Conservation (phyloP, 306 rosid species). For the Carpinus fangiana region DNA sequence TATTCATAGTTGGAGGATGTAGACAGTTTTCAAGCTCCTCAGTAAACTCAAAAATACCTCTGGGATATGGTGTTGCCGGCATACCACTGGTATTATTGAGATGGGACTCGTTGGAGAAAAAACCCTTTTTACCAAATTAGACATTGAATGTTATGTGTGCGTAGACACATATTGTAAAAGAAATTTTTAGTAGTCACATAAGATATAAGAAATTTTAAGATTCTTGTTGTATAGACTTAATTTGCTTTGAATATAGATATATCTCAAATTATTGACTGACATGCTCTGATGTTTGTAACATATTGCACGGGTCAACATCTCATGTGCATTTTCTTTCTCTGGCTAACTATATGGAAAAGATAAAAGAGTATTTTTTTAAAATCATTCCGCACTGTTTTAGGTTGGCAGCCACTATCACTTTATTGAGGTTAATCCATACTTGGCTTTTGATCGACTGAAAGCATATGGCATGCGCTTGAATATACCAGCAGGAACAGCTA, state of each 20-base stretch:
- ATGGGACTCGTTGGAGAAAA: background rate
- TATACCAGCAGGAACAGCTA: slow-evolving; percentile 84
- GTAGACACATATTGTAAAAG: background rate
- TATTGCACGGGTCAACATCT: slow-evolving; percentile 13
- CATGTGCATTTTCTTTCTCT: background rate
- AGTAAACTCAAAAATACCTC: slow-evolving; percentile 5
- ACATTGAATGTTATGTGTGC: background rate
- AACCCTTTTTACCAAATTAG: background rate
- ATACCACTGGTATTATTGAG: background rate
- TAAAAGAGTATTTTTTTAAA: slow-evolving; percentile 10
- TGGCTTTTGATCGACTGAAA: slow-evolving; percentile 77
- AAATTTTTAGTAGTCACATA: background rate
- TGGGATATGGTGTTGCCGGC: slow-evolving; percentile 1
- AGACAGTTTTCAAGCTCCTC: slow-evolving; percentile 4
- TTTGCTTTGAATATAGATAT: slow-evolving; percentile 10
- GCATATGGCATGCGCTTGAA: slow-evolving; percentile 88
- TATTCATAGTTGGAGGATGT: slow-evolving; percentile 8
- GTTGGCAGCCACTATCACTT: slow-evolving; percentile 98
- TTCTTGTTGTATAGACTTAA: slow-evolving; percentile 7
- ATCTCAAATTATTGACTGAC: slow-evolving; percentile 16
- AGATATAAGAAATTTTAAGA: background rate
- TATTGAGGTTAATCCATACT: slow-evolving; percentile 75
- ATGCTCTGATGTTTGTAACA: slow-evolving; percentile 4
- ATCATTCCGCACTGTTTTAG: slow-evolving; percentile 47
- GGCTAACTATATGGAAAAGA: slow-evolving; percentile 16